These are phyloP conservation scores for Cydonia oblonga DNA, from an alignment of 331 rosid genomes.

Conservation along the genomic window DNA sequence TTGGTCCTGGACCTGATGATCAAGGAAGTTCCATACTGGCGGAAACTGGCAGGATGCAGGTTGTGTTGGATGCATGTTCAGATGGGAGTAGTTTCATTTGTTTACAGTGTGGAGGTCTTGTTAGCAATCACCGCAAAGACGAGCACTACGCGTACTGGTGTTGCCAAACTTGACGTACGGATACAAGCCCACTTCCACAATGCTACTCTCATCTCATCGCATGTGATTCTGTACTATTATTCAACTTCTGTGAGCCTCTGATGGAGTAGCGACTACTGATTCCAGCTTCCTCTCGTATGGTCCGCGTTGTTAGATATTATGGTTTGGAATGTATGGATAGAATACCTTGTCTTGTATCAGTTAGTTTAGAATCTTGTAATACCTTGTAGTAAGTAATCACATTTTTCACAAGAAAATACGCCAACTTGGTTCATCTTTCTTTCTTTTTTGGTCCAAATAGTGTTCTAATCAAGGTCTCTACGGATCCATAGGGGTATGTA, in stretches of 20 bases:
- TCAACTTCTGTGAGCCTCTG: neutral
- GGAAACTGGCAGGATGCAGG: constrained; percentile 80
- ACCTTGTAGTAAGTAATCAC: neutral
- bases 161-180: constrained; percentile 28
- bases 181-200: constrained; percentile 5
- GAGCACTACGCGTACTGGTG: constrained; percentile 93
- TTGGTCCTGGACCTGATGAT: constrained; percentile 22
- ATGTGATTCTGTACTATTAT: neutral
- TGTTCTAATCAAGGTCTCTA: no score
- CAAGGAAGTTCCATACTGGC: constrained; percentile 64
- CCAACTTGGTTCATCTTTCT: no score
- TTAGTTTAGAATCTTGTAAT: constrained; percentile 15
- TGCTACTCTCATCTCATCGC: constrained; percentile 11
- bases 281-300: neutral
- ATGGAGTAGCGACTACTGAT: neutral
- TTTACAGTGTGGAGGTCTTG: constrained; percentile 91
- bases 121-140: constrained; percentile 73
- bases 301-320: constrained; percentile 7
- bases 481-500: no score
- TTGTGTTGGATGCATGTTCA: constrained; percentile 83
- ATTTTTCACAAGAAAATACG: no score
- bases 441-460: no score
- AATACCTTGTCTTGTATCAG: neutral
- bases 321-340: neutral
- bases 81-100: constrained; percentile 96